Conservation (phyloP, 371 early-diverging fungal genomes). For the Mucor circinelloides region DNA sequence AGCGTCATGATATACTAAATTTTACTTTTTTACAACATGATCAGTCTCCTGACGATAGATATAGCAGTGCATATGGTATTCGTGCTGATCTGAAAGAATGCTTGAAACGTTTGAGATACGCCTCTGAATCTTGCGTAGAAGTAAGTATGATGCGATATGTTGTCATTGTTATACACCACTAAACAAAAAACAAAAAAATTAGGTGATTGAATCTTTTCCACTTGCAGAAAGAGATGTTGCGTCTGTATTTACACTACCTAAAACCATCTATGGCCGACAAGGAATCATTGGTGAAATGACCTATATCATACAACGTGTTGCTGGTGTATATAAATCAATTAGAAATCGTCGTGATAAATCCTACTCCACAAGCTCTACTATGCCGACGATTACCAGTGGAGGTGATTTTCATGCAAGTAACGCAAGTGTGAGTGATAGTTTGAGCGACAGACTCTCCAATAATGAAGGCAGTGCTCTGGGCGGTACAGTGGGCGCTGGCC, state of each 20-base stretch:
- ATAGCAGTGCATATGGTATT: slow-evolving; percentile 58
- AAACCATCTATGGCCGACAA: slow-evolving; percentile 45
- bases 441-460: slow-evolving; percentile 12
- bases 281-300: slow-evolving; percentile 37
- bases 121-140: slow-evolving; percentile 32
- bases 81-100: slow-evolving; percentile 58
- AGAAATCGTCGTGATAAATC: slow-evolving; percentile 15
- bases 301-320: slow-evolving; percentile 39
- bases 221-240: slow-evolving; percentile 48
- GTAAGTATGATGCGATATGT: slow-evolving; percentile 4
- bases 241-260: slow-evolving; percentile 48
- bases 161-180: background rate
- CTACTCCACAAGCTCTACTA: slow-evolving; percentile 15
- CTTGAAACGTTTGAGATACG: slow-evolving; percentile 31
- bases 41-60: slow-evolving; percentile 61
- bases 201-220: slow-evolving; percentile 39
- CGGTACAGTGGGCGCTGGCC: background rate
- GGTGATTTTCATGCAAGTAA: slow-evolving; percentile 18
- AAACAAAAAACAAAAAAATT: background rate
- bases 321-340: slow-evolving; percentile 30
- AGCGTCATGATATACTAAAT: background rate
- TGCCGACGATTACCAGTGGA: slow-evolving; percentile 20
- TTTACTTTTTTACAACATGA: background rate
- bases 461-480: background rate
- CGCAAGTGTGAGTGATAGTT: slow-evolving; percentile 22